Percentiles rank a stretch among this genome's conserved stretches.
phyloP scores from a whole-genome alignment of 805 yeast genomes.

The Nakazawaea siamensis region DNA sequence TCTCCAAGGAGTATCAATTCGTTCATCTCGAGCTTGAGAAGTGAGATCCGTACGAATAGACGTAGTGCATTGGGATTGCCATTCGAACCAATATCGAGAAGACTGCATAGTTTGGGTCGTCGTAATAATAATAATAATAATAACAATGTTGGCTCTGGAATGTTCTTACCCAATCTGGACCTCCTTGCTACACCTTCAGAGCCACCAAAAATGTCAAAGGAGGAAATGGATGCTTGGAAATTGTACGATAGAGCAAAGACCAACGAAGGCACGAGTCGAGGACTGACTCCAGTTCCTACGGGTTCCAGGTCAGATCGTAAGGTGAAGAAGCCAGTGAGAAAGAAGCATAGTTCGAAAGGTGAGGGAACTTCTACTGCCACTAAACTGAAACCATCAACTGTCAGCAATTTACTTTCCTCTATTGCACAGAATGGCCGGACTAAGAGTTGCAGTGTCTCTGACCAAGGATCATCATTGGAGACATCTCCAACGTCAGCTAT shows the following conservation, averaged over 20 bases:
- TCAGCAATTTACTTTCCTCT: neutral
- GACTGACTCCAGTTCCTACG: slow-evolving; percentile 3
- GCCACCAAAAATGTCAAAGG: slow-evolving; percentile 10
- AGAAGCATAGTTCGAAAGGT: slow-evolving; percentile 3
- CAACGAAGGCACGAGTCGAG: slow-evolving; percentile 6
- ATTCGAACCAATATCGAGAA: slow-evolving; percentile 1
- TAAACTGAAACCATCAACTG: too few species aligned
- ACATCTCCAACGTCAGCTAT: slow-evolving; percentile 7
- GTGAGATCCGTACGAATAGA: slow-evolving; percentile 17
- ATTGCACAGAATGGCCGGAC: neutral
- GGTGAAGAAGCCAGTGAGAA: slow-evolving; percentile 9
- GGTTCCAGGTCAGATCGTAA: slow-evolving; percentile 12
- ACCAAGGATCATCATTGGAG: slow-evolving; percentile 4
- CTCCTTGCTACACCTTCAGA: slow-evolving; percentile 15
- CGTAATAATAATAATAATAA: slow-evolving; percentile 1
- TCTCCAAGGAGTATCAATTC: slow-evolving; percentile 5
- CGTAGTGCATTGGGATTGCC: slow-evolving; percentile 15
- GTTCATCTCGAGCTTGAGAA: slow-evolving; percentile 15
- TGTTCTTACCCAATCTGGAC: slow-evolving; percentile 5
- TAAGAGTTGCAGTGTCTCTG: too few species aligned
- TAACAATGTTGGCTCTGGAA: neutral
- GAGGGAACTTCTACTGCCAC: neutral
- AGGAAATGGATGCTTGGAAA: slow-evolving; percentile 21
- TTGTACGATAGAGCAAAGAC: slow-evolving; percentile 17
- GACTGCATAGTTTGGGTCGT: slow-evolving; percentile 2